Evolutionary conservation across 805 yeast genomes (phyloP).

Genomic region (Candida orba): DNA sequence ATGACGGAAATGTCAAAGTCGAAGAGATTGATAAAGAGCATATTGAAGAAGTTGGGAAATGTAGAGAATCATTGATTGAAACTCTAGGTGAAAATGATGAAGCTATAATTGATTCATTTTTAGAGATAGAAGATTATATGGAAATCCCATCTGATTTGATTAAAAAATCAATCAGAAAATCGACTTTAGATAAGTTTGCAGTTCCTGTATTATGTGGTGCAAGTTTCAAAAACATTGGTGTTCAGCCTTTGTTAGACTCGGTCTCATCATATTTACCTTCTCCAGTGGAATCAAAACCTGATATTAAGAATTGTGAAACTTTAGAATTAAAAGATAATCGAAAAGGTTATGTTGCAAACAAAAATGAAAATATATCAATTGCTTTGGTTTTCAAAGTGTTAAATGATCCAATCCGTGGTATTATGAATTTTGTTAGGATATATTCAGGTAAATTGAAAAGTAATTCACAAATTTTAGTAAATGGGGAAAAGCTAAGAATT

Average conservation of each 20-base stretch:
- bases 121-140: slow-evolving; percentile 70
- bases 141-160: slow-evolving; percentile 49
- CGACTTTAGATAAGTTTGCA: slow-evolving; percentile 50
- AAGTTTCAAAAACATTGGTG: slow-evolving; percentile 87
- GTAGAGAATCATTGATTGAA: slow-evolving; percentile 76
- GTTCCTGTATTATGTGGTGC: slow-evolving; percentile 91
- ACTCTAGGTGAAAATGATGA: slow-evolving; percentile 82
- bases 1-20: slow-evolving; percentile 46
- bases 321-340: slow-evolving; percentile 34
- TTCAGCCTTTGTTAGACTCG: slow-evolving; percentile 88
- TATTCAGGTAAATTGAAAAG: slow-evolving; percentile 72
- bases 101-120: slow-evolving; percentile 61
- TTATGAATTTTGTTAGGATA: slow-evolving; percentile 79
- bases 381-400: slow-evolving; percentile 90
- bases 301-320: slow-evolving; percentile 27
- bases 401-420: slow-evolving; percentile 76
- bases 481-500: slow-evolving; percentile 57
- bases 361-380: slow-evolving; percentile 54
- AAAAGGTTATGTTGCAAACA: slow-evolving; percentile 45
- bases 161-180: slow-evolving; percentile 52
- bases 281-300: slow-evolving; percentile 64
- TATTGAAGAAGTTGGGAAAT: slow-evolving; percentile 42
- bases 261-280: slow-evolving; percentile 73
- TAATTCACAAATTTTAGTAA: slow-evolving; percentile 59
- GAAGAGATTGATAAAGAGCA: slow-evolving; percentile 33